These are phyloP conservation scores for Fibroporia radiculosa DNA, from an alignment of 768 basidiomycete genomes.

Conservation along the genomic window DNA sequence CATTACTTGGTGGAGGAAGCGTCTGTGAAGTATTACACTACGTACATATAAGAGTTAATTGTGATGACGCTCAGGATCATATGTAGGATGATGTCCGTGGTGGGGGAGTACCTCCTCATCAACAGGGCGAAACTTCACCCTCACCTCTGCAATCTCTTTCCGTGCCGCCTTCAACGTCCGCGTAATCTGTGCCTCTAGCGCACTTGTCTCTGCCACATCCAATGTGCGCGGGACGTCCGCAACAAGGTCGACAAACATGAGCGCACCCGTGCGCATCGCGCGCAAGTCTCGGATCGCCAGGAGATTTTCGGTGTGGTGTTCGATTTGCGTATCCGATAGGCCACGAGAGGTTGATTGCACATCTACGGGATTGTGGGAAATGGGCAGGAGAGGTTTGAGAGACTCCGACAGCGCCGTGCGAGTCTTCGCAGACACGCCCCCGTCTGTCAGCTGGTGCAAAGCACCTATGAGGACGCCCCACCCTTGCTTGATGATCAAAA, in stretches of 20 bases:
- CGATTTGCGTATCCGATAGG: constrained; percentile 5
- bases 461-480: constrained; percentile 57
- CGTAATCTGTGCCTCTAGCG: constrained; percentile 56
- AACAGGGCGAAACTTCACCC: constrained; percentile 51
- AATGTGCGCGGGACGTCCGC: constrained; percentile 57
- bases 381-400: constrained; percentile 46
- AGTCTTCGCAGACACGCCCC: constrained; percentile 57
- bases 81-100: not conserved
- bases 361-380: constrained; percentile 19
- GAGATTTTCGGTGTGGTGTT: constrained; percentile 21
- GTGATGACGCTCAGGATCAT: not conserved
- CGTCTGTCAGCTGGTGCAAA: constrained; percentile 78
- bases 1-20: too few species aligned
- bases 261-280: constrained; percentile 71
- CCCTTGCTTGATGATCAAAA: constrained; percentile 81
- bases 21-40: too few species aligned
- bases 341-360: constrained; percentile 4
- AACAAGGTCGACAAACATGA: constrained; percentile 77
- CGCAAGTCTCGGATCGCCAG: constrained; percentile 48
- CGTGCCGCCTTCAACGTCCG: constrained; percentile 44
- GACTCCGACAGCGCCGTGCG: constrained; percentile 44
- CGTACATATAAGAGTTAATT: too few species aligned
- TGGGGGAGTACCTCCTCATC: constrained; percentile 10
- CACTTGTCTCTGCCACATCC: constrained; percentile 49
- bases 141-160: constrained; percentile 67